Conservation (phyloP, 2,329 filamentous ascomycete genomes). For the Hawksworthiomyces lignivorus region DNA sequence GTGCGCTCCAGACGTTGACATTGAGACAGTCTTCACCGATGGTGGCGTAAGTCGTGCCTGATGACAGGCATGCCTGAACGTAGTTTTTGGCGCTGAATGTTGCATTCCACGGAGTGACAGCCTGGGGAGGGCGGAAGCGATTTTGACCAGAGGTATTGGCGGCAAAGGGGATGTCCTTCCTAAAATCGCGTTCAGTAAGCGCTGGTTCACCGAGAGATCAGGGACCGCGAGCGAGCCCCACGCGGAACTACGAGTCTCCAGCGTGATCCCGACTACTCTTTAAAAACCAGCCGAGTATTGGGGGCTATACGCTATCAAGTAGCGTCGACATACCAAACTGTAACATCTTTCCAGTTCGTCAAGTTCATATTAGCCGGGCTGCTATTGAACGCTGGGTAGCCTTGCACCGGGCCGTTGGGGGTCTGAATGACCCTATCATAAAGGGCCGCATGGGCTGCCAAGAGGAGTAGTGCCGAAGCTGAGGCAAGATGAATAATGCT, state of each 20-base stretch:
- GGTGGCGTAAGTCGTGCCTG: neutral
- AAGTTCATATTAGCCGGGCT: neutral
- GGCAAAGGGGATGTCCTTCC: neutral
- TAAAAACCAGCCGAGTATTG: too few relatives aligned
- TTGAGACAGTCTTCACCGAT: constrained; percentile 43
- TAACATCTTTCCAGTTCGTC: neutral
- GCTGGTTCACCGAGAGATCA: too few relatives aligned
- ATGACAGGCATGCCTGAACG: neutral
- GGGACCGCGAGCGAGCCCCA: too few relatives aligned
- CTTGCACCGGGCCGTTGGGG: neutral
- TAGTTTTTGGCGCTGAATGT: neutral
- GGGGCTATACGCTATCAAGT: too few relatives aligned
- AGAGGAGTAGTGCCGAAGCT: too few relatives aligned
- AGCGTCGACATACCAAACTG: too few relatives aligned
- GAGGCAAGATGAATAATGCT: too few relatives aligned
- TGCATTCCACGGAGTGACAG: neutral
- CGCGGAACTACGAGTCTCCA: too few relatives aligned
- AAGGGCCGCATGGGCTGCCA: too few relatives aligned
- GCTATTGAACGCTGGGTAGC: neutral
- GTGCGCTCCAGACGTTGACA: constrained; percentile 42
- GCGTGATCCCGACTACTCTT: too few relatives aligned
- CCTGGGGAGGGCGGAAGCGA: neutral
- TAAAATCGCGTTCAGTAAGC: too few relatives aligned
- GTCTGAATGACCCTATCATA: neutral
- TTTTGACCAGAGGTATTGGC: neutral